Conservation (phyloP, 768 basidiomycete species). For the Candolleomyces aberdarensis region DNA sequence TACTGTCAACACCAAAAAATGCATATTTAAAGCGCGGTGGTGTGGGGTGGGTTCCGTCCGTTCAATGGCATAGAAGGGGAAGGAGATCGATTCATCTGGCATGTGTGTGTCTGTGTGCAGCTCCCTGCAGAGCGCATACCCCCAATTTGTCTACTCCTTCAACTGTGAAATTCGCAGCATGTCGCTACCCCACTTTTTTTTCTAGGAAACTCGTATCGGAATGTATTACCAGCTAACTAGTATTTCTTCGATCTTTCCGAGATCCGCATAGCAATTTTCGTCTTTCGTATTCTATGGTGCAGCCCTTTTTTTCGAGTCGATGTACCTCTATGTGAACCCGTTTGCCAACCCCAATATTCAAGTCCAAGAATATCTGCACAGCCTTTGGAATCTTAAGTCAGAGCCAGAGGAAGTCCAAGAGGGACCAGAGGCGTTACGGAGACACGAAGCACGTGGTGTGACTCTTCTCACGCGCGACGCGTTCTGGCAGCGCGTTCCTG, state of each 20-base stretch:
- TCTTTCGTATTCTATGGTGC: neutral
- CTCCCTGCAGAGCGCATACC: neutral
- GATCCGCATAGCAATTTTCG: constrained; percentile 1
- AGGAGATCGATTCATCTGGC: neutral
- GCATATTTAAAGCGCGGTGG: neutral
- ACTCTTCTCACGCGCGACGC: neutral
- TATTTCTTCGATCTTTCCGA: neutral
- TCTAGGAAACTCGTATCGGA: constrained; percentile 2
- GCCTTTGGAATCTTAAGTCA: no score
- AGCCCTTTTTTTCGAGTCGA: no score
- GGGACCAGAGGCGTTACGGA: neutral
- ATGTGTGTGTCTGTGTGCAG: neutral
- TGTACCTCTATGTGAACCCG: no score
- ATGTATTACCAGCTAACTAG: constrained; percentile 1
- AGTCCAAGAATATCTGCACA: no score
- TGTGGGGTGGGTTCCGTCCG: no score
- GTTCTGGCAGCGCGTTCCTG: neutral
- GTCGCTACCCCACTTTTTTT: neutral
- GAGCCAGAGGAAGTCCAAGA: no score
- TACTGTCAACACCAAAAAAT: constrained; percentile 4
- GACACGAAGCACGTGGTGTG: constrained; percentile 2
- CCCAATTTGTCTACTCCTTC: neutral
- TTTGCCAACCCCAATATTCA: no score
- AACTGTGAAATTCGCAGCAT: no score
- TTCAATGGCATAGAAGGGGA: neutral